Base-by-base conservation (phyloP, 1,284 basidiomycete species). In the Erythrobasidium hasegawianum region DNA sequence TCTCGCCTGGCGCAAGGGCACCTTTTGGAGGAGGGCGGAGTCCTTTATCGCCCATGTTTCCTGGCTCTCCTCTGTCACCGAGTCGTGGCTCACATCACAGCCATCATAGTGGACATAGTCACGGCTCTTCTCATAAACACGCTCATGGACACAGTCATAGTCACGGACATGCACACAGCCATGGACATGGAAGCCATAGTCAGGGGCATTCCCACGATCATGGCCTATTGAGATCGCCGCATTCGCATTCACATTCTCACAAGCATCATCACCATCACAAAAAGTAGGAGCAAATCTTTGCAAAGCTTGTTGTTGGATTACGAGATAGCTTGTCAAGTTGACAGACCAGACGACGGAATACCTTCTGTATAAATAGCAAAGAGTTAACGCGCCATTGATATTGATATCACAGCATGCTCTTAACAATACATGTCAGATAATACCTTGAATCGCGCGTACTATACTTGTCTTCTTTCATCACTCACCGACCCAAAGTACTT, bases 251-350 rank as follows among this genome's bases (percentile, higher is more conserved):
- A 24, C 43, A 47, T 14, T n/a, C 16, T 24, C 16, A 24, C 43
- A 47, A 47, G 43, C 43, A 47, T 47, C 43, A 47, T 47, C 43
- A 47, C 43, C 43, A 47, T 47, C 43, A 47, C 43, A n/a, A 47
- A n/a, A n/a, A 47, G 33, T 33, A 33, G 11, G 33, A 33, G 33
- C 5, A 33, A 33, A 5, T 4, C 33, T 33, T 11, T 33, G 4
- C 33, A 4, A 33, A 33, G 11, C 33, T 11, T 33, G 4, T 33
- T 4, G 5, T 11, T 5, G 33, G n/a, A 11, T 33, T 33, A 11
- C 33, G 33, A 4, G 33, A 33, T 33, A 33, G 33, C 11, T 11
- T 33, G 33, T 33, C n/a, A 33, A 11, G 5, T 33, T 33, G 5
- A 33, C 5, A 33, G 33, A 33, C 33, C 33, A 33, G 4, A 5